Evolutionary conservation across 2,329 filamentous ascomycete genomes (phyloP), one percentile per base, ranked within the genome.

Genomic region (Cladosporium cucumerinum): DNA sequence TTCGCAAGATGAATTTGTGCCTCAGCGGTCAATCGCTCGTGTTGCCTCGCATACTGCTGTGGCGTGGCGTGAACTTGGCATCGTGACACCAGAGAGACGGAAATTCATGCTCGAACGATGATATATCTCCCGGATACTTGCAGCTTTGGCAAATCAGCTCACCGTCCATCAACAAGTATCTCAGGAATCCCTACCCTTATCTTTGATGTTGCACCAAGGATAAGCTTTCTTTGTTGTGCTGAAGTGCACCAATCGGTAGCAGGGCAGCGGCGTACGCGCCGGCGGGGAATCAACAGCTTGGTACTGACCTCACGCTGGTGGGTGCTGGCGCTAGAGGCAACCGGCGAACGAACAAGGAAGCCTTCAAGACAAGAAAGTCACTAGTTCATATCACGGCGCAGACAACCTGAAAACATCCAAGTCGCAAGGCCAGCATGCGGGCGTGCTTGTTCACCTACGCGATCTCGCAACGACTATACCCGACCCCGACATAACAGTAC

Each of bases 401-500:
- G 23, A 28, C 51, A 32, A 12, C 26, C 12, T 54, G 51, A 54
- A 23, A 7, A 32, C 10, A 14, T 32, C 4, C 51, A 32, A 21
- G 10, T 21, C 16, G 14, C 0, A 28, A 23, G 26, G 11, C 30
- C 54, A 57, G 54, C 54, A 57, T 57, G 54, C 54, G n/a, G 54
- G 54, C 54, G 21, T 57, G 30, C 30, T 23, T 16, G 8, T 34
- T 23, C 21, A 39, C 12, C 28, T 23, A 34, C 54, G 54, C 54
- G 54, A 36, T 54, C n/a, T 39, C 54, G 11, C 30, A 36, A 39
- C 30, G 28, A 32, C 54, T 32, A 32, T 21, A 21, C n/a, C 5
- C 55, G 55, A 60, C 57, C 23, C 39, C 57, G 25, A 48, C 39
- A 49, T 48, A 32, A n/a, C 57, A 48, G 36, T 10, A 30, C 57